Conservation (phyloP, 495 filamentous ascomycete species). For the Penicillium verhagenii region DNA sequence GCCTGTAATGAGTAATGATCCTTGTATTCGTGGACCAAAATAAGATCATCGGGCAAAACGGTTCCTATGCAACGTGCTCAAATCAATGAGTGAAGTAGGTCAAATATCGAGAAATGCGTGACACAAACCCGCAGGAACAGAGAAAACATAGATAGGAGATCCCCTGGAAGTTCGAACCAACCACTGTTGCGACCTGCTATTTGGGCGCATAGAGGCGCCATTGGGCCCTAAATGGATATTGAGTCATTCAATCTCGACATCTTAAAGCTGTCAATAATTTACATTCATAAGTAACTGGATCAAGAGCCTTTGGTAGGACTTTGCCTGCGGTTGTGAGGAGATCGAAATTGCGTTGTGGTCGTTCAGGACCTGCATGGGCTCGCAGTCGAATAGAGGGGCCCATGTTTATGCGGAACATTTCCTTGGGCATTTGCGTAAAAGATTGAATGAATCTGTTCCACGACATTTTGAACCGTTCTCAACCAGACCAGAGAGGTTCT, state of each 20-base stretch:
- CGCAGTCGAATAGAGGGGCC: not conserved
- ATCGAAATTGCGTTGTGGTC: not conserved
- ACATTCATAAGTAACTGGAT: not conserved
- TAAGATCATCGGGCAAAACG: not conserved
- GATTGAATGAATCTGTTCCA: not conserved
- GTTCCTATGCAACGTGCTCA: not conserved
- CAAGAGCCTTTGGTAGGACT: not conserved
- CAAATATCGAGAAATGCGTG: not conserved
- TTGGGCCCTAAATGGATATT: not conserved
- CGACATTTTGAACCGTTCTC: constrained; percentile 2
- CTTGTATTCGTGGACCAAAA: constrained; percentile 1
- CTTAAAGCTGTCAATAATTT: not conserved
- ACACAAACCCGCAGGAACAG: not conserved
- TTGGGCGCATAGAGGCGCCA: constrained; percentile 2
- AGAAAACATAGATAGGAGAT: not conserved
- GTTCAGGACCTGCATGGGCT: not conserved
- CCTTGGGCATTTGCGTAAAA: not conserved
- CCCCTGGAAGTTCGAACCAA: not conserved
- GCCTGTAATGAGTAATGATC: constrained; percentile 4
- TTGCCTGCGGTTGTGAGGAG: constrained; percentile 1
- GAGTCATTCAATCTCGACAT: too few relatives aligned
- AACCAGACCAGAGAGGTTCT: too few relatives aligned
- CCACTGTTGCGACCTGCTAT: not conserved
- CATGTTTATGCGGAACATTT: not conserved
- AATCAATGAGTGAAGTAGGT: not conserved